Evolutionary conservation across 2,329 filamentous ascomycete genomes (phyloP).

Genomic region (Sporothrix curviconia): DNA sequence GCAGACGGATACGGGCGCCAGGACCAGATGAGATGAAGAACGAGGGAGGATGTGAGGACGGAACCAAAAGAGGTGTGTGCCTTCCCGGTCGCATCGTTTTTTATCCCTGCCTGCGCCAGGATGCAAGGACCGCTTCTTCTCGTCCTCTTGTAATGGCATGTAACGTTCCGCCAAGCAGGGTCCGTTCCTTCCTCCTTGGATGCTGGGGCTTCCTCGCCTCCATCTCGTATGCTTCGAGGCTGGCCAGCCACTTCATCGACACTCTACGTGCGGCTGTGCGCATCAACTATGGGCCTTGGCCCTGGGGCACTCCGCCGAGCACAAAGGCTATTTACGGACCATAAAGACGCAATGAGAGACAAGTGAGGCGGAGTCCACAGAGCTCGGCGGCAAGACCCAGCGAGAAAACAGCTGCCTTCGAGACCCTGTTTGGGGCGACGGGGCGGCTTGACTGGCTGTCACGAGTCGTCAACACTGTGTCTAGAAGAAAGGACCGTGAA

Average conservation of each 20-base stretch:
- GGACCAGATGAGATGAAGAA: neutral
- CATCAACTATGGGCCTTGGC: neutral
- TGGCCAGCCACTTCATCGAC: conserved; percentile 3
- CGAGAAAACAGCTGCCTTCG: no score
- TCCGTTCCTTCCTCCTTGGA: neutral
- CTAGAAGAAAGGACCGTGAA: no score
- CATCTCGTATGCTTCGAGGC: neutral
- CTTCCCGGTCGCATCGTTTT: conserved; percentile 7
- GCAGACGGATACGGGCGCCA: neutral
- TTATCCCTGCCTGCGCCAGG: conserved; percentile 1
- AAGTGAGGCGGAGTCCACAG: no score
- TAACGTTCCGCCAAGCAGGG: conserved; percentile 4
- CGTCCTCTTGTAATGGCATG: no score
- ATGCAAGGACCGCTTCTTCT: no score
- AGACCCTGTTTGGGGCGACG: no score
- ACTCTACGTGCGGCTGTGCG: neutral
- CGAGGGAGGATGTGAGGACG: neutral
- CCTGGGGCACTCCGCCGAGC: neutral
- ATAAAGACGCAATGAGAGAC: no score
- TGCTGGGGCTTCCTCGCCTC: neutral
- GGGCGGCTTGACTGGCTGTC: no score
- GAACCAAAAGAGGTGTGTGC: conserved; percentile 1
- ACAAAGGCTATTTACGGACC: no score
- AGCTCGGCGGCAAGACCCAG: no score
- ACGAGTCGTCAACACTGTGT: no score